A percentile compares a stretch with the other conserved stretches of the same genome.
These are phyloP conservation scores for Geranium incanum DNA, from an alignment of 441 rosid genomes.

Conservation along the genomic window DNA sequence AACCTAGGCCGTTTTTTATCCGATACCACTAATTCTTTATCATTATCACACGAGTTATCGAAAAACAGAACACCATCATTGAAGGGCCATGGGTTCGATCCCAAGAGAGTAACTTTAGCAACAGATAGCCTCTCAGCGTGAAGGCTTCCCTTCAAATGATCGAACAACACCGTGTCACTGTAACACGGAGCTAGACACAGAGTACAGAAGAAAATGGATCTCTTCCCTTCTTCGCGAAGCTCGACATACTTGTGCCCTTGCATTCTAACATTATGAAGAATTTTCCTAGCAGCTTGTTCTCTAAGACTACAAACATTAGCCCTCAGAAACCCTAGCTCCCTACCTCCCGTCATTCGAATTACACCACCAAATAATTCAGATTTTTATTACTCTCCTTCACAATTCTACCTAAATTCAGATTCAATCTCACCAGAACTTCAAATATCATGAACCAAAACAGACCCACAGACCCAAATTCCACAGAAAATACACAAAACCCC, in stretches of 20 bases:
- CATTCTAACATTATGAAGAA: constrained; percentile 47
- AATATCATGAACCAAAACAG: constrained; percentile 18
- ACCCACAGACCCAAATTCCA: constrained; percentile 26
- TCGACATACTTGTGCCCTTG: constrained; percentile 75
- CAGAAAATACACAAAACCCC: constrained; percentile 18
- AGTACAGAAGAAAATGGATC: constrained; percentile 70
- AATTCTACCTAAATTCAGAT: background rate
- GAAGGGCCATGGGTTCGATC: constrained; percentile 83
- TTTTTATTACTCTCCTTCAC: constrained; percentile 8
- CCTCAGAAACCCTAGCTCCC: constrained; percentile 47
- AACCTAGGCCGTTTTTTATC: constrained; percentile 20
- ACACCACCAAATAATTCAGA: constrained; percentile 27
- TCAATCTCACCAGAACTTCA: constrained; percentile 10
- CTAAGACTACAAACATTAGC: constrained; percentile 38
- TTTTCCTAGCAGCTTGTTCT: constrained; percentile 59
- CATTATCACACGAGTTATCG: constrained; percentile 35
- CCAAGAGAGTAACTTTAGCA: constrained; percentile 62
- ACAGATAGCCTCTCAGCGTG: constrained; percentile 61
- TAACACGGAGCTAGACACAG: constrained; percentile 80
- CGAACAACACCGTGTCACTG: constrained; percentile 58
- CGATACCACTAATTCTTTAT: constrained; percentile 20
- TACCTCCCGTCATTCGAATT: constrained; percentile 46
- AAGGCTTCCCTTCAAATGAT: constrained; percentile 72
- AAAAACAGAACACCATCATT: constrained; percentile 82
- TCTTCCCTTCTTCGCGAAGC: constrained; percentile 71